Percentiles rank a stretch among this genome's conserved stretches.
phyloP scores from a whole-genome alignment of 2,329 filamentous ascomycete genomes.

The Tolypocladium tundrense region DNA sequence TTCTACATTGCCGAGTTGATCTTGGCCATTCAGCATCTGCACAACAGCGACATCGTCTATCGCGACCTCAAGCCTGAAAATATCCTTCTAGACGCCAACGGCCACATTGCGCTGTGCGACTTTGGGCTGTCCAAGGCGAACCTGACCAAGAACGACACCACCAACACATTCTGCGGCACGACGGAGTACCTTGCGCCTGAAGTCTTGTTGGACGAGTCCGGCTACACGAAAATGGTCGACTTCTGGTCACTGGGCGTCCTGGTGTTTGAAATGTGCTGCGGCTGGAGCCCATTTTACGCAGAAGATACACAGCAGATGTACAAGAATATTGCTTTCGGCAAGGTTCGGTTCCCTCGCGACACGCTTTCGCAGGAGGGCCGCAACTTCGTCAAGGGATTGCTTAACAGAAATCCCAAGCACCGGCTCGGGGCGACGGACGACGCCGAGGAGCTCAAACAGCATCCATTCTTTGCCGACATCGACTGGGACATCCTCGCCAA shows the following conservation, averaged over 20 bases:
- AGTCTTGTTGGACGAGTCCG: conserved; percentile 87
- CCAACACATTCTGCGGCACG: conserved; percentile 97
- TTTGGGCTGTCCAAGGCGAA: conserved; percentile 98
- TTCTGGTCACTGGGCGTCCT: conserved; percentile 98
- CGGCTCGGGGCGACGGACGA: conserved; percentile 83
- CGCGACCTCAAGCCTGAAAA: conserved; percentile 97
- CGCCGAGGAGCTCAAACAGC: conserved; percentile 86
- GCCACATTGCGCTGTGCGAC: conserved; percentile 94
- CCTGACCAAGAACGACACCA: conserved; percentile 91
- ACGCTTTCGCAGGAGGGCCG: conserved; percentile 88
- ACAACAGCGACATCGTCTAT: conserved; percentile 96
- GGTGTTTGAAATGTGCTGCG: conserved; percentile 99
- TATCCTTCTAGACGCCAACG: conserved; percentile 91
- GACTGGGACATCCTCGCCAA: conserved; percentile 82
- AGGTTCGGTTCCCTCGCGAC: conserved; percentile 91
- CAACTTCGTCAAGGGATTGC: conserved; percentile 94
- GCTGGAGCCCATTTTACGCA: conserved; percentile 98
- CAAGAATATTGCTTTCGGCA: conserved; percentile 99
- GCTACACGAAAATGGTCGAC: conserved; percentile 99
- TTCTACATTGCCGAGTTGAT: conserved; percentile 99
- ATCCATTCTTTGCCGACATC: conserved; percentile 89
- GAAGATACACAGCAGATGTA: conserved; percentile 99
- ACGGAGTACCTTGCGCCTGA: conserved; percentile 96
- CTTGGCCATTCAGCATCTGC: conserved; percentile 84
- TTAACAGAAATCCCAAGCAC: conserved; percentile 96